A percentile compares a stretch with the other conserved stretches of the same genome.
Evolutionary conservation across 2,329 filamentous ascomycete genomes (phyloP).

Genomic region (Ophiocordyceps sinensis): DNA sequence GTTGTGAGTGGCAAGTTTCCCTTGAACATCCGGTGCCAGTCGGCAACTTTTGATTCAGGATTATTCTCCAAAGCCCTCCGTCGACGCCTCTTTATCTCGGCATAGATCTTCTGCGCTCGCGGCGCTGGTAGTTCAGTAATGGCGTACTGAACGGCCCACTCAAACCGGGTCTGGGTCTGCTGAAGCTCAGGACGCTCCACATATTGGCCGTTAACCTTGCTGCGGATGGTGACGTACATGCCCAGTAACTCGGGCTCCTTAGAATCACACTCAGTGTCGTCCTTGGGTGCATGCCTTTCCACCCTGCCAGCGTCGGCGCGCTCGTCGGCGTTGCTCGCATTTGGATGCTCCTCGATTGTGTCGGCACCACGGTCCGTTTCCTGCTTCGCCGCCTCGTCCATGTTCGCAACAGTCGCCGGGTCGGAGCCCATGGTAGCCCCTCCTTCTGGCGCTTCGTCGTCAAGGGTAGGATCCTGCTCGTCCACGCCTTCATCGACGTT

Average conservation of each 20-base stretch:
- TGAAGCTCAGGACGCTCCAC: constrained; percentile 49
- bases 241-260: constrained; percentile 37
- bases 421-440: too few relatives aligned
- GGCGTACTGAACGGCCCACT: constrained; percentile 74
- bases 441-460: not conserved
- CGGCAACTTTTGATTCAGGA: constrained; percentile 23
- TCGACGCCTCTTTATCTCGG: constrained; percentile 40
- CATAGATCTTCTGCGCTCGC: constrained; percentile 38
- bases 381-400: too few relatives aligned
- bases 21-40: constrained; percentile 32
- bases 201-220: constrained; percentile 52
- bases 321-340: not conserved
- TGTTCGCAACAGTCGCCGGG: too few relatives aligned
- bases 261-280: not conserved
- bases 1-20: constrained; percentile 27
- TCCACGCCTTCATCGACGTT: not conserved
- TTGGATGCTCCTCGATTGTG: too few relatives aligned
- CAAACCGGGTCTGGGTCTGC: too few relatives aligned
- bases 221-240: constrained; percentile 58
- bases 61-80: constrained; percentile 26
- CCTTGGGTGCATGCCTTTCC: not conserved
- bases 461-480: not conserved
- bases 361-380: too few relatives aligned
- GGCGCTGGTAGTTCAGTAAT: constrained; percentile 43
- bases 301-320: not conserved